Evolutionary conservation across 306 rosid genomes (phyloP).

Genomic region (Alnus glutinosa): DNA sequence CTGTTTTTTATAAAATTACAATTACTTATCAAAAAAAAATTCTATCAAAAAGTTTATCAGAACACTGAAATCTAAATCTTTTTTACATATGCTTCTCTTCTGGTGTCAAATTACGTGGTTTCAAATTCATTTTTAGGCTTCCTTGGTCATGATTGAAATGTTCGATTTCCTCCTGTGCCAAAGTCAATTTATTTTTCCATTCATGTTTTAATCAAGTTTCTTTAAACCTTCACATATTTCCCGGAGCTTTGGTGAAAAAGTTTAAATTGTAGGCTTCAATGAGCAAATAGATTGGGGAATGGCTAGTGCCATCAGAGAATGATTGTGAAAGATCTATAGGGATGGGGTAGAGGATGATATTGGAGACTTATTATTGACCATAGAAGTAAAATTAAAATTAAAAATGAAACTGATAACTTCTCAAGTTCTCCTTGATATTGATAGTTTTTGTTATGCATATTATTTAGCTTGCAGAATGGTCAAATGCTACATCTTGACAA

Average conservation of each 20-base stretch:
- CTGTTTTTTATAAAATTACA: too few relatives aligned
- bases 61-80: background rate
- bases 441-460: slow-evolving; percentile 5
- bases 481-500: slow-evolving; percentile 35
- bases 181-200: background rate
- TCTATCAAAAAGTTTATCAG: background rate
- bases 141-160: background rate
- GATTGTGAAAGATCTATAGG: slow-evolving; percentile 3
- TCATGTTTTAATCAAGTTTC: background rate
- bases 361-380: background rate
- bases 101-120: background rate
- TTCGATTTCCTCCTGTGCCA: background rate
- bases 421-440: slow-evolving; percentile 5
- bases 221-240: background rate
- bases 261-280: background rate
- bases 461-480: slow-evolving; percentile 17
- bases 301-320: slow-evolving; percentile 2
- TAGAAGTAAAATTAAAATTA: background rate
- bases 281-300: background rate
- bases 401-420: background rate
- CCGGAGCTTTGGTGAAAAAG: background rate
- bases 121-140: background rate
- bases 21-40: too few relatives aligned
- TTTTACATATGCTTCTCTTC: background rate
- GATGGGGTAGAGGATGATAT: background rate